Conservation (phyloP, 2,329 filamentous ascomycete species). For the Exophiala xenobiotica region DNA sequence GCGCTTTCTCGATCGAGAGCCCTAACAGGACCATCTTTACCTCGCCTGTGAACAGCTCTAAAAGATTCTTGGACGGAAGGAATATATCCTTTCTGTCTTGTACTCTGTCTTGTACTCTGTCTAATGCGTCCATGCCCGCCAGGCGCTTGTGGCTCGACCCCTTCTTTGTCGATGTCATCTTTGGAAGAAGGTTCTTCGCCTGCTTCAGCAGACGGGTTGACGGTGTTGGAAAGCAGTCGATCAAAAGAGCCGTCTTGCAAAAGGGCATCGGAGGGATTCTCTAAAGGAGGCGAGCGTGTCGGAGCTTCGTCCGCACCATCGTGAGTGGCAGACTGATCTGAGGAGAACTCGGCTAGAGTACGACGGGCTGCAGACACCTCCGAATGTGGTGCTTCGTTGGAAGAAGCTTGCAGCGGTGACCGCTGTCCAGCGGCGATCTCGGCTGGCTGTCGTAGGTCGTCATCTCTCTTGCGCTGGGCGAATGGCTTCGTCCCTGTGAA, state of each 20-base stretch:
- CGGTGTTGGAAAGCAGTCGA: no score
- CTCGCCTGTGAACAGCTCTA: background rate
- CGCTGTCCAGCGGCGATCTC: background rate
- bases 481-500: background rate
- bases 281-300: no score
- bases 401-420: background rate
- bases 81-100: constrained; percentile 3
- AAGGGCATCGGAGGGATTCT: no score
- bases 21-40: constrained; percentile 1
- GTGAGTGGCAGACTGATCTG: no score
- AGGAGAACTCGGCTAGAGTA: background rate
- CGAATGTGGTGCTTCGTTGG: background rate
- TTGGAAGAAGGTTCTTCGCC: no score
- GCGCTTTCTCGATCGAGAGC: constrained; percentile 2
- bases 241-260: no score
- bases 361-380: background rate
- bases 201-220: no score
- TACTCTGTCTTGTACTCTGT: background rate
- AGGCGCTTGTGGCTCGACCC: background rate
- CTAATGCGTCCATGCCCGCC: no score
- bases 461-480: background rate
- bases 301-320: no score
- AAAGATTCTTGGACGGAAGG: constrained; percentile 3
- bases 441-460: background rate
- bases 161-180: no score